Base-by-base conservation (phyloP, 768 basidiomycete species). In the Dentipellis sp. region DNA sequence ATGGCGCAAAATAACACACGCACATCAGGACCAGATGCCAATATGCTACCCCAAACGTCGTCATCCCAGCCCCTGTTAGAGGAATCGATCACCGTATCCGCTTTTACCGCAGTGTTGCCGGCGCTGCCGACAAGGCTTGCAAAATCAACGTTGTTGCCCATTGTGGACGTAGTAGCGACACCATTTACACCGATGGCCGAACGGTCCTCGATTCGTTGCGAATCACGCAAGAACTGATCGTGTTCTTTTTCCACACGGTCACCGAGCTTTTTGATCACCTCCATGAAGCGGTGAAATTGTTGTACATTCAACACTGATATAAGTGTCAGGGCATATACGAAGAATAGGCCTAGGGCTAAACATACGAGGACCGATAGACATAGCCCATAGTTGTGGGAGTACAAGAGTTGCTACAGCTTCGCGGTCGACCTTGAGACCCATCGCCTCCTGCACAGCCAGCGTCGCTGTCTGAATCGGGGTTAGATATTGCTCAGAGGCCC, bases 251-350 rank as follows among this genome's bases (percentile, higher is more conserved):
- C 92, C 10, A 99, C 94, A 8, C 95, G 84, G 23, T 89, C 83
- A 16, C 90, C 83, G 3, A 86, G 75, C 68, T 82, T 86, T 56
- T 76, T 79, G 35, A 91, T 90, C 40, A 88, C 87, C 9, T 70
- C 69, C 92, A 98, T 98, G 70, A 98, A 98, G 6, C 88, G 82
- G 61, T 86, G 82, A 67, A 97, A 99, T 71, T 99, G 97, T 34
- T 82, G 78, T 12, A 91, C 74, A 62, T 79, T 91, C n/a, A 91
- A 65, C 37, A 91, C 88, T 89, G 59, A 34, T 16, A 4, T 39
- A n/a, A n/a, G 37, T 58, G 29, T 19, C 29, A 10, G 45, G 8
- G 10, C 12, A 19, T n/a, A 40, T 47, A 34, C 11, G 40, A 9
- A 14, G 34, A 56, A 29, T 52, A 54, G 50, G 49, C 39, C 1